A percentile compares a stretch with the other conserved stretches of the same genome.
These are phyloP conservation scores for Chlorociboria aeruginascens DNA, from an alignment of 495 filamentous ascomycete species.

Conservation along the genomic window DNA sequence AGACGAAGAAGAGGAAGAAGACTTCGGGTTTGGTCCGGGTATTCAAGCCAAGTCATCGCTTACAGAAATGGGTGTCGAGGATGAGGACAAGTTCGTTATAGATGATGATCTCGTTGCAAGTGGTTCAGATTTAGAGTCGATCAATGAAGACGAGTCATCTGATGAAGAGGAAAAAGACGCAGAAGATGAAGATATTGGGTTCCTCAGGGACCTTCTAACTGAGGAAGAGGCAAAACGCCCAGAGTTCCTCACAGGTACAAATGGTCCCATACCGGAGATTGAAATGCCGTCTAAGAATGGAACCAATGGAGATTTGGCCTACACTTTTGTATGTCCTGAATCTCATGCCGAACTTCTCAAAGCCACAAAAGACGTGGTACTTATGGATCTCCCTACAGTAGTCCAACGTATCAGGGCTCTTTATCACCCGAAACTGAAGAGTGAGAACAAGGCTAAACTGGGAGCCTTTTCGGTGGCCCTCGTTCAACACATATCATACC, in stretches of 20 bases:
- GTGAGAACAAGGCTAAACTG: constrained; percentile 75
- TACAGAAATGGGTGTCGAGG: constrained; percentile 52
- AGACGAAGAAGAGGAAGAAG: constrained; percentile 30
- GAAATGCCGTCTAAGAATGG: constrained; percentile 14
- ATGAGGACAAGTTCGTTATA: constrained; percentile 86
- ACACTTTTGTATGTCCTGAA: constrained; percentile 73
- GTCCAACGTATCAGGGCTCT: constrained; percentile 79
- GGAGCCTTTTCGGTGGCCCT: constrained; percentile 60
- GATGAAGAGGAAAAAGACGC: constrained; percentile 40
- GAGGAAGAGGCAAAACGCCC: constrained; percentile 36
- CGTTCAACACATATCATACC: constrained; percentile 57
- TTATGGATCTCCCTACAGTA: constrained; percentile 60
- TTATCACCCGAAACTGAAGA: constrained; percentile 76
- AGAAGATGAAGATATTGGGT: constrained; percentile 54
- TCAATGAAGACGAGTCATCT: constrained; percentile 39
- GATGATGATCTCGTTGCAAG: constrained; percentile 74
- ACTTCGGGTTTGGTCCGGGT: constrained; percentile 42
- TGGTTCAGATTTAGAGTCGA: constrained; percentile 46
- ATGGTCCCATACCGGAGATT: constrained; percentile 11
- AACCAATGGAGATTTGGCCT: constrained; percentile 41
- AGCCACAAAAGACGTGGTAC: constrained; percentile 43
- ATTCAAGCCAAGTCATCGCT: constrained; percentile 24
- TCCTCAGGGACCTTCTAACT: constrained; percentile 49
- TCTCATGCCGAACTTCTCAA: constrained; percentile 61
- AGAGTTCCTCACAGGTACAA: constrained; percentile 27